Evolutionary conservation across 2,329 filamentous ascomycete genomes (phyloP).

Genomic region (Fusarium veterinarium): DNA sequence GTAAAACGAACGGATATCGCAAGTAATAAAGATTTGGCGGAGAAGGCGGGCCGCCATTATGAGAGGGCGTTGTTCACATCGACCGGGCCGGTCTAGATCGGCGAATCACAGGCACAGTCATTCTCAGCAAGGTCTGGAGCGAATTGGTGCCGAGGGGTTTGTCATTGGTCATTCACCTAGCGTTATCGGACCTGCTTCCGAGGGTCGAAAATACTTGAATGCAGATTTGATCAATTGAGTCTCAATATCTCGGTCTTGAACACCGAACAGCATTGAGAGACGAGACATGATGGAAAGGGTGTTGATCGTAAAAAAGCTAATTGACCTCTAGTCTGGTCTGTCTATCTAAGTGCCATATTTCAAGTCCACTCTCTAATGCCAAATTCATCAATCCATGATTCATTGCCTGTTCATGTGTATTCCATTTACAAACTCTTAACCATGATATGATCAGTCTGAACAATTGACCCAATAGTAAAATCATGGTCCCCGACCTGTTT

Average conservation of each 20-base stretch:
- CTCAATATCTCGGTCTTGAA: not conserved
- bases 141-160: not conserved
- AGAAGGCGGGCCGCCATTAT: constrained; percentile 18
- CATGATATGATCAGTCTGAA: constrained; percentile 58
- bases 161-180: not conserved
- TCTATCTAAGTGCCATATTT: too few relatives aligned
- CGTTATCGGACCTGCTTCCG: not conserved
- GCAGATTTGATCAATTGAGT: not conserved
- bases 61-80: not conserved
- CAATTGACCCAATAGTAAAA: constrained; percentile 54
- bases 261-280: not conserved
- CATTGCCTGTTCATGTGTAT: too few relatives aligned
- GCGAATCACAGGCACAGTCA: constrained; percentile 16
- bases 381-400: not conserved
- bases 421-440: constrained; percentile 43
- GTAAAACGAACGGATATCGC: not conserved
- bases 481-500: constrained; percentile 53
- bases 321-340: accelerated
- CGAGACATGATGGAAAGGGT: too few relatives aligned
- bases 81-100: constrained; percentile 19
- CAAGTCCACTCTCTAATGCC: not conserved
- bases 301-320: too few relatives aligned
- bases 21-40: constrained; percentile 24
- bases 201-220: accelerated
- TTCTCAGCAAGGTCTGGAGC: constrained; percentile 6